A percentile compares a stretch with the other conserved stretches of the same genome.
phyloP scores from a whole-genome alignment of 2,329 filamentous ascomycete species.

The Cercospora brassicicola region DNA sequence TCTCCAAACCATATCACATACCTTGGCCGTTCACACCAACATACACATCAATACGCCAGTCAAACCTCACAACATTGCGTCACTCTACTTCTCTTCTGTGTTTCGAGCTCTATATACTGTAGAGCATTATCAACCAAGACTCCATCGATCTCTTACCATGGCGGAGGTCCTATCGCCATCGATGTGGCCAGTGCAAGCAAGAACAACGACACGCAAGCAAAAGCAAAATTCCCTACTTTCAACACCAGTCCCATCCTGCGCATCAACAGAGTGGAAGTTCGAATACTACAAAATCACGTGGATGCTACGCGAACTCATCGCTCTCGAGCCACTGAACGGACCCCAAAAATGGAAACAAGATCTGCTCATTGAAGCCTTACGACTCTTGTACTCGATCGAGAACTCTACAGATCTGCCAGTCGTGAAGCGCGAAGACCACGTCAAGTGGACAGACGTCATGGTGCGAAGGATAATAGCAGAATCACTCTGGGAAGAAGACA shows the following conservation, averaged over 20 bases:
- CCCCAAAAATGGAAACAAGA: conserved; percentile 25
- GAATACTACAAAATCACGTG: conserved; percentile 26
- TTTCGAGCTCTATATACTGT: not conserved
- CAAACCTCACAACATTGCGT: not conserved
- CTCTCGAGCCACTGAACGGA: conserved; percentile 19
- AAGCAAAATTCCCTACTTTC: conserved; percentile 20
- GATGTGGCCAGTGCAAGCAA: conserved; percentile 18
- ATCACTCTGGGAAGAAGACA: conserved; percentile 22
- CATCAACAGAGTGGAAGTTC: conserved; percentile 24
- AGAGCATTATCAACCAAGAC: conserved; percentile 25
- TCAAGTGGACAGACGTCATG: conserved; percentile 23
- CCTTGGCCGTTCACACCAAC: not conserved
- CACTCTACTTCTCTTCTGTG: not conserved
- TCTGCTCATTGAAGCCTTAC: conserved; percentile 21
- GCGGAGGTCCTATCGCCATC: conserved; percentile 4
- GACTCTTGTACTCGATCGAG: conserved; percentile 18
- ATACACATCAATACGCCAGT: not conserved
- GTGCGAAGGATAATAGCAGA: conserved; percentile 25
- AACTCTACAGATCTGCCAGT: conserved; percentile 24
- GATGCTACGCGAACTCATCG: conserved; percentile 25
- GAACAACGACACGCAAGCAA: conserved; percentile 23
- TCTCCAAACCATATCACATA: not conserved
- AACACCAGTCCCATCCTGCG: conserved; percentile 20
- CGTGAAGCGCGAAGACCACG: conserved; percentile 19
- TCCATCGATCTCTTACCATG: conserved; percentile 31